These are phyloP conservation scores for Dactylonectria estremocensis DNA, from an alignment of 2,329 filamentous ascomycete genomes.

Conservation along the genomic window DNA sequence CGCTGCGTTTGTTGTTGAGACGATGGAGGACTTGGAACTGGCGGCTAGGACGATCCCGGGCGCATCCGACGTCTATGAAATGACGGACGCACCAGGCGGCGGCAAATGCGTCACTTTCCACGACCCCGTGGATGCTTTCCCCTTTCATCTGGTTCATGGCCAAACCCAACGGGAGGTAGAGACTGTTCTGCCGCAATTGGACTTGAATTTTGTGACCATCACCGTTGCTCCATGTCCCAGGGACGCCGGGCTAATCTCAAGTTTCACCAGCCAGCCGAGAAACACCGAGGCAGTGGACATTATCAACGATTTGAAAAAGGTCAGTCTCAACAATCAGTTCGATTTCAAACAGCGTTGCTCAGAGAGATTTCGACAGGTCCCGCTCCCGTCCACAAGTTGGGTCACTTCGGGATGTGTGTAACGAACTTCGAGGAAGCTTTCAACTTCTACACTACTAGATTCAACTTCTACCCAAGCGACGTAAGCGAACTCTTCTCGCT, in stretches of 20 bases:
- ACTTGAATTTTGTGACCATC: conserved; percentile 59
- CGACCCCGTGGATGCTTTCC: conserved; percentile 69
- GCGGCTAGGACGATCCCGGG: conserved; percentile 63
- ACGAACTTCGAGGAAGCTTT: conserved; percentile 64
- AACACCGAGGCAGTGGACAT: no score
- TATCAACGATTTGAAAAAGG: not conserved
- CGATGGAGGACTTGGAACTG: conserved; percentile 67
- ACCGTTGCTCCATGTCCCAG: conserved; percentile 55
- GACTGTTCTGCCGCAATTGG: conserved; percentile 57
- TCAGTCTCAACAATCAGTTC: not conserved
- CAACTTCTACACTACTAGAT: conserved; percentile 65
- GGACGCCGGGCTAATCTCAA: conserved; percentile 56
- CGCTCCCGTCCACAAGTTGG: conserved; percentile 67
- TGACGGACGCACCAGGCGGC: conserved; percentile 64
- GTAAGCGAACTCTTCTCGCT: conserved; percentile 3
- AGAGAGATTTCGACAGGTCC: conserved; percentile 59
- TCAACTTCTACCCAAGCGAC: conserved; percentile 68
- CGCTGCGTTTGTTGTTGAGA: conserved; percentile 71
- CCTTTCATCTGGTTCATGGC: conserved; percentile 71
- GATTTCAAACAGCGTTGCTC: no score
- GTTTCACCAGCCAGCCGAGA: not conserved
- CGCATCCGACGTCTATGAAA: conserved; percentile 64
- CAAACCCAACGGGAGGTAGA: conserved; percentile 62
- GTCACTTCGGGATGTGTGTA: conserved; percentile 69
- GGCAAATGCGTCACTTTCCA: conserved; percentile 67